A percentile compares a stretch with the other conserved stretches of the same genome.
These are phyloP conservation scores for Zygoascus hellenicus DNA, from an alignment of 1,139 yeast species.

Conservation along the genomic window DNA sequence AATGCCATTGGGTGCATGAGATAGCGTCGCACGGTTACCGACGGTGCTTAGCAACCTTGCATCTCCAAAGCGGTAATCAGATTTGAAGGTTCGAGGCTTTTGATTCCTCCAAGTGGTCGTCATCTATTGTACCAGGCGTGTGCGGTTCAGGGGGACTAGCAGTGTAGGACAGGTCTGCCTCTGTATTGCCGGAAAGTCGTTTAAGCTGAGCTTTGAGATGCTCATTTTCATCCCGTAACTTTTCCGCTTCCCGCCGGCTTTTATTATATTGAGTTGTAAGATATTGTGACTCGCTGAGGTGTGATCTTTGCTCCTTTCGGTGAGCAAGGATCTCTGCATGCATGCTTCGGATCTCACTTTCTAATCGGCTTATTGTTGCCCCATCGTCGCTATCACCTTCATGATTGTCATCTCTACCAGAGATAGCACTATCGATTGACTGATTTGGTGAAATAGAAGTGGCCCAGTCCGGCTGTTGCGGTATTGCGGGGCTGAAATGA, in stretches of 20 bases:
- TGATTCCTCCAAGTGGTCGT: too few relatives aligned
- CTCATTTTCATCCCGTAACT: conserved; percentile 10
- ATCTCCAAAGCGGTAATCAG: too few relatives aligned
- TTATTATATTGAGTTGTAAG: conserved; percentile 24
- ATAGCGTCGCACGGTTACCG: too few relatives aligned
- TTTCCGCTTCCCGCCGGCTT: conserved; percentile 18
- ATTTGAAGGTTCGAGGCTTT: too few relatives aligned
- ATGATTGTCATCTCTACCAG: background rate
- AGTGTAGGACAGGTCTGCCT: too few relatives aligned
- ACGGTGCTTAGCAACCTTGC: too few relatives aligned
- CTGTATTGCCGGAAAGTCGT: too few relatives aligned
- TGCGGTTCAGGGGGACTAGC: too few relatives aligned
- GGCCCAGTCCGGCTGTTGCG: background rate
- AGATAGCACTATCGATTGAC: background rate
- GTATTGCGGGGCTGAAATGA: conserved; percentile 2
- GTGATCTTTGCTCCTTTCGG: conserved; percentile 22
- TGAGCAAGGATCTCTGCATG: conserved; percentile 18
- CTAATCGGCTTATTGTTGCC: background rate
- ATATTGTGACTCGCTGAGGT: conserved; percentile 22
- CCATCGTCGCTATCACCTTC: conserved; percentile 1
- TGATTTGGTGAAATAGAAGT: background rate
- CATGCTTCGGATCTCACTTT: conserved; percentile 10
- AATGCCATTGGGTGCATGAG: too few relatives aligned
- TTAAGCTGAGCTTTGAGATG: background rate
- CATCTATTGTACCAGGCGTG: too few relatives aligned